phyloP scores from a whole-genome alignment of 1,284 basidiomycete species.

The Fomitopsis betulina region DNA sequence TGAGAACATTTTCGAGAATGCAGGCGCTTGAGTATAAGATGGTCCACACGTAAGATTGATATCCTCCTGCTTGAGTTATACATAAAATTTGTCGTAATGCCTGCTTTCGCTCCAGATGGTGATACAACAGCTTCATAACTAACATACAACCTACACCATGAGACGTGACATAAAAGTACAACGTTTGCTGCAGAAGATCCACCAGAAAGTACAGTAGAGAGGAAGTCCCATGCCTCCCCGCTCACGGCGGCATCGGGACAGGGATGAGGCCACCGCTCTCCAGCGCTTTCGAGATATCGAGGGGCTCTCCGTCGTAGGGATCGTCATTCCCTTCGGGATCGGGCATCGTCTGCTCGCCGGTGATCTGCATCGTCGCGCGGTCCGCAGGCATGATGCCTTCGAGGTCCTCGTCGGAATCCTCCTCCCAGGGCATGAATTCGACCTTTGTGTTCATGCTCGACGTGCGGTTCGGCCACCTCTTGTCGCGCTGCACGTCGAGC shows the following conservation, averaged over 20 bases:
- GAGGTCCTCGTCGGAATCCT: constrained; percentile 51
- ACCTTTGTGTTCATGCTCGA: constrained; percentile 45
- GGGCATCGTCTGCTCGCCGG: neutral
- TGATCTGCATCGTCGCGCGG: constrained; percentile 2
- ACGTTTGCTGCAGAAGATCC: neutral
- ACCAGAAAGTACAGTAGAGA: neutral
- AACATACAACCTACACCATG: no score
- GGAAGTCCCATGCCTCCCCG: neutral
- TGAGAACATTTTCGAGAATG: no score
- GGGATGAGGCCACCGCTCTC: neutral
- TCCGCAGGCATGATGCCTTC: constrained; percentile 22
- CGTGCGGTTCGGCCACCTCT: constrained; percentile 67
- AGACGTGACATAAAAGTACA: no score
- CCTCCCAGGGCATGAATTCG: constrained; percentile 52
- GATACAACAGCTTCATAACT: no score
- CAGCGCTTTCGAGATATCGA: neutral
- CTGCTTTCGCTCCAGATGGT: no score
- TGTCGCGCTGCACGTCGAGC: constrained; percentile 66
- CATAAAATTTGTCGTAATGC: no score
- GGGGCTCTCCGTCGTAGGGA: neutral
- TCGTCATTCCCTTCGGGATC: neutral
- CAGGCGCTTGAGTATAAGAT: no score
- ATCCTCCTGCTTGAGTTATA: no score
- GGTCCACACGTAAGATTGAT: no score
- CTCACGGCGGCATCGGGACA: neutral